Percentiles rank a stretch among this genome's conserved stretches.
phyloP scores from a whole-genome alignment of 2,329 filamentous ascomycete species.

The Bipolaris cookei region DNA sequence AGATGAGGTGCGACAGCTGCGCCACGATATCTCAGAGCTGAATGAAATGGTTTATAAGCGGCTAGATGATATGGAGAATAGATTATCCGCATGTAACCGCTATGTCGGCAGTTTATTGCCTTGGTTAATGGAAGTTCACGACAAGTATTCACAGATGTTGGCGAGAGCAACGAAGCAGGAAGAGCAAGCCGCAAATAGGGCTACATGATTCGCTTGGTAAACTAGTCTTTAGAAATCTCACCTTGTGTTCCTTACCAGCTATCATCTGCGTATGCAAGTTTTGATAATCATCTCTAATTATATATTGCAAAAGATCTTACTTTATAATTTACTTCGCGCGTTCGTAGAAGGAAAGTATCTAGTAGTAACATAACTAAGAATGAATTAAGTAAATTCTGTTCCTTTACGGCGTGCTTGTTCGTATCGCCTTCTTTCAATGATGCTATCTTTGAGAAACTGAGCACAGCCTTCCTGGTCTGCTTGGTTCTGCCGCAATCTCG shows the following conservation, averaged over 20 bases:
- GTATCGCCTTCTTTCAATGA: constrained; percentile 7
- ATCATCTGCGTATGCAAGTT: not conserved
- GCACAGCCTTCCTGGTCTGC: constrained; percentile 1
- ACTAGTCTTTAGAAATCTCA: not conserved
- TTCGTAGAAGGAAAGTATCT: too few relatives aligned
- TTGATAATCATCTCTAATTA: not conserved
- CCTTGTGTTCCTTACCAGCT: constrained; percentile 1
- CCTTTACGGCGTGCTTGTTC: constrained; percentile 3
- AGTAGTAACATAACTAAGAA: too few relatives aligned
- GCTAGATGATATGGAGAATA: constrained; percentile 17
- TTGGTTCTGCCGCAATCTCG: not conserved
- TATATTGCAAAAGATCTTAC: too few relatives aligned
- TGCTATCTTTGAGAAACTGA: constrained; percentile 4
- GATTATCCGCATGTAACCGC: constrained; percentile 1
- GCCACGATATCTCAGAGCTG: constrained; percentile 9
- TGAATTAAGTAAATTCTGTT: not conserved
- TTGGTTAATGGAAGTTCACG: constrained; percentile 22
- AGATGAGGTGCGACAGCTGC: constrained; percentile 6
- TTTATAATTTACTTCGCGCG: too few relatives aligned
- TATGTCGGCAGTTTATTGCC: constrained; percentile 19
- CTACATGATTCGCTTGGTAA: not conserved
- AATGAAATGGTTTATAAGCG: constrained; percentile 9
- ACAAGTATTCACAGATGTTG: constrained; percentile 20
- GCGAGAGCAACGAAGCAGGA: constrained; percentile 5
- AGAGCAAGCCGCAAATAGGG: not conserved